Evolutionary conservation across 192 early-diverging fungal species (phyloP), one percentile per base, ranked within the genome.

Genomic region (Entrophospora sp.): DNA sequence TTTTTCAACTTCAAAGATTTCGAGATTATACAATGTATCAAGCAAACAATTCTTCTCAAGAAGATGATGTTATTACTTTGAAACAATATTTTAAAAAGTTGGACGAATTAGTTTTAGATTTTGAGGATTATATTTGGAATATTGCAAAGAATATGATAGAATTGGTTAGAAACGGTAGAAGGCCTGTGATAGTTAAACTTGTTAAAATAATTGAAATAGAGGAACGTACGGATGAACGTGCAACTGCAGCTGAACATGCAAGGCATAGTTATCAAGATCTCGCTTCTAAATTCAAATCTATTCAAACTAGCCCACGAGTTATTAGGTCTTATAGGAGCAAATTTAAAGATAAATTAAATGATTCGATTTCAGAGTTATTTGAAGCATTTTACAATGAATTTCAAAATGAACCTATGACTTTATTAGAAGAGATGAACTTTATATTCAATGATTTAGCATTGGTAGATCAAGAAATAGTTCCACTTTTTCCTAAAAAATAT

Each of bases 171-270:
- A 77, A 78, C 30, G 82, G 79, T 16, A 80, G 89, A 36, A 77
- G 80, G 0, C 79, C 89, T 1, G 76, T 86, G 9, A 81, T 99
- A n/a, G 89, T 99, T 6, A 83, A 88, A 43, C 59, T 99, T 34
- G 87, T 92, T 66, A 99, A 99, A 66, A 87, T 98, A 25, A 88
- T 99, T 52, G 97, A 99, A 72, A 74, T 73, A 14, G 97, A 99
- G 71, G 97, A 99, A 73, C 73, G 76, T 8, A 87, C 88, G 1
- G 97, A 99, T 76, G 89, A 92, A 67, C 75, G 88, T 37, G 83
- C 83, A 0, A 67, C 69, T 38, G 70, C 77, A 12, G 78, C 79
- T 28, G 62, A 72, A 30, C 78, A 76, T 25, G 79, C 76, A 3
- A 74, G 75, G 18, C 45, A 73, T 22, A 81, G 71, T 45, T 71